Evolutionary conservation across 139 green algal genomes (phyloP).

Genomic region (Tetraselmis chui): DNA sequence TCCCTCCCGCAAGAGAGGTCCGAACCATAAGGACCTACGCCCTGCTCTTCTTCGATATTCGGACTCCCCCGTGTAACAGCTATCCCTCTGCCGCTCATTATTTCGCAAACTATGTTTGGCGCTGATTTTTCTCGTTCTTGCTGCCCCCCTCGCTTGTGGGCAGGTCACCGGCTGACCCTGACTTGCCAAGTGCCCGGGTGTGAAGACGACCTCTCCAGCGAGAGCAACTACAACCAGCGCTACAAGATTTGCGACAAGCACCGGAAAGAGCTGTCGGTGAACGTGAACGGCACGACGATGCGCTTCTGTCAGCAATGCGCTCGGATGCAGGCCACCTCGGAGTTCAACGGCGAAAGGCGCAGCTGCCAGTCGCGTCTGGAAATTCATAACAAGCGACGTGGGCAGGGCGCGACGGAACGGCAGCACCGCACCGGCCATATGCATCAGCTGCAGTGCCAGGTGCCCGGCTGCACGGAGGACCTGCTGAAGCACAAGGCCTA

Average conservation of each 20-base stretch:
- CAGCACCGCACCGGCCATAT: not conserved
- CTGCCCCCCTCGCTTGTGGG: too few relatives aligned
- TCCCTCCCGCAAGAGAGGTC: too few relatives aligned
- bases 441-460: slow-evolving; percentile 39
- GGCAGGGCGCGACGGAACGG: not conserved
- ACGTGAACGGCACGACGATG: slow-evolving; percentile 4
- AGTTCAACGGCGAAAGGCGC: not conserved
- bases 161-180: too few relatives aligned
- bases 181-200: not conserved
- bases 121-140: too few relatives aligned
- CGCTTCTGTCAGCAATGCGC: slow-evolving; percentile 20
- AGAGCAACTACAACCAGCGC: slow-evolving; percentile 3
- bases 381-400: not conserved
- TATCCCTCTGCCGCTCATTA: too few relatives aligned
- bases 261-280: not conserved
- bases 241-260: slow-evolving; percentile 9
- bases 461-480: slow-evolving; percentile 58
- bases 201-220: not conserved
- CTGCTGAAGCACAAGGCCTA: slow-evolving; percentile 59
- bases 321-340: not conserved
- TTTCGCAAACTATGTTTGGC: too few relatives aligned
- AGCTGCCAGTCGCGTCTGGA: slow-evolving; percentile 3
- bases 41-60: too few relatives aligned
- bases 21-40: too few relatives aligned
- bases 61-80: too few relatives aligned